Evolutionary conservation across 345 rosid species (phyloP).

Genomic region (Citrus hindsii): DNA sequence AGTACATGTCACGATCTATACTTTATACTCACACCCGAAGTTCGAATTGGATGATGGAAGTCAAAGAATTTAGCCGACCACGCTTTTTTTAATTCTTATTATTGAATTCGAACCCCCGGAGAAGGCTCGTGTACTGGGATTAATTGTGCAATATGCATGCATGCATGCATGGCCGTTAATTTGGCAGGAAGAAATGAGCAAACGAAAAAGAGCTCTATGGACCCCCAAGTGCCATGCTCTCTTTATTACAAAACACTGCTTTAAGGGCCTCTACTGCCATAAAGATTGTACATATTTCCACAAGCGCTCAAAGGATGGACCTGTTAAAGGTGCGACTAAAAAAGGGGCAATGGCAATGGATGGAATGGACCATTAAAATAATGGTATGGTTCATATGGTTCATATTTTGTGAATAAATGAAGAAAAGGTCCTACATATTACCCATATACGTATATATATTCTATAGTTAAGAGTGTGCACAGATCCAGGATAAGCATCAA

Average conservation of each 20-base stretch:
- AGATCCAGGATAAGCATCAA: not conserved
- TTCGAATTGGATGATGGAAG: not conserved
- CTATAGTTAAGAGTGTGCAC: not conserved
- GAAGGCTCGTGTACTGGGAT: not conserved
- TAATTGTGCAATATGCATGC: not conserved
- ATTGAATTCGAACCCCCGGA: not conserved
- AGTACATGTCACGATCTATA: not conserved
- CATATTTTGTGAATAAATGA: not conserved
- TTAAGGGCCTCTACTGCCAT: not conserved
- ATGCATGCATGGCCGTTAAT: not conserved
- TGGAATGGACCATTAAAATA: not conserved
- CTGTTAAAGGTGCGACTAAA: not conserved
- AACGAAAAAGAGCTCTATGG: not conserved
- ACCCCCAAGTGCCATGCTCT: slow-evolving; percentile 6
- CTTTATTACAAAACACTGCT: not conserved
- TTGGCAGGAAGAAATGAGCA: not conserved
- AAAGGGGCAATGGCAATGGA: not conserved
- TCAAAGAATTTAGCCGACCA: not conserved
- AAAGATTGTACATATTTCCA: not conserved
- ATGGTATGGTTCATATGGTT: not conserved
- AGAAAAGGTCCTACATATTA: not conserved
- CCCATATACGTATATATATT: too few species aligned
- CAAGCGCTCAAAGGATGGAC: not conserved
- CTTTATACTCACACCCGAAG: not conserved
- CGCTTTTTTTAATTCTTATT: not conserved